Evolutionary conservation across 176 grass and related monocot species (phyloP), one percentile per base, ranked within the genome.

Genomic region (Phoenix roebelenii): DNA sequence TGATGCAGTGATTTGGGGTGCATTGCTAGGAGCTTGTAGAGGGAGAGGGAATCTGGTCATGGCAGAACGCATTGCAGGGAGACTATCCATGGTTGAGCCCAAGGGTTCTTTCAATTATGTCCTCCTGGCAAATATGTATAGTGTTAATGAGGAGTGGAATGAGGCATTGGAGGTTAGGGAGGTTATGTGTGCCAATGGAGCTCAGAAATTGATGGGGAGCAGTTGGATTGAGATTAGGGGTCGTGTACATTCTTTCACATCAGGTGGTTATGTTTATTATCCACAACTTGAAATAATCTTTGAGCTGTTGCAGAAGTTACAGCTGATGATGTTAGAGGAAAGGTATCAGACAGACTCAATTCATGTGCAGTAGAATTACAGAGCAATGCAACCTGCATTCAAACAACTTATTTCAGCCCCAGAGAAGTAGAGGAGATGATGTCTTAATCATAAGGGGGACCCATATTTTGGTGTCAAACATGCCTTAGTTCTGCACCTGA

Each of bases 211-310:
- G 20, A 39, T 12, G 0, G 76, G 76, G 48, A 67, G 50, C 26
- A 72, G 76, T 59, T 79, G 77, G 77, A 67, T 79, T 67, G 69
- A 73, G 28, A 53, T 79, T 49, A 65, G 28, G 32, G 63, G 63
- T 26, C 55, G 56, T 22, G 50, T 67, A 15, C 7, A 65, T 18
- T 71, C 18, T 65, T 78, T 78, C 25, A 58, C 5, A 2, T 44
- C 35, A 10, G 35, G 35, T 44, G 35, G 35, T 44, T 44, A 14
- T 12, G 9, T 14, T 44, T 1, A 44, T 44, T 9, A 12, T 44
- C 35, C 35, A 44, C 35, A 44, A 12, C 1, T 2, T 44, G 35
- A 44, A 44, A 44, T 44, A 44, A 44, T 44, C 9, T 44, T 44
- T 44, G 35, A 12, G 35, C 5, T 7, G 35, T 12, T 44, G 35